Evolutionary conservation across 345 rosid genomes (phyloP), one percentile per base, ranked within the genome.

Genomic region (Euphorbia tirucalli): DNA sequence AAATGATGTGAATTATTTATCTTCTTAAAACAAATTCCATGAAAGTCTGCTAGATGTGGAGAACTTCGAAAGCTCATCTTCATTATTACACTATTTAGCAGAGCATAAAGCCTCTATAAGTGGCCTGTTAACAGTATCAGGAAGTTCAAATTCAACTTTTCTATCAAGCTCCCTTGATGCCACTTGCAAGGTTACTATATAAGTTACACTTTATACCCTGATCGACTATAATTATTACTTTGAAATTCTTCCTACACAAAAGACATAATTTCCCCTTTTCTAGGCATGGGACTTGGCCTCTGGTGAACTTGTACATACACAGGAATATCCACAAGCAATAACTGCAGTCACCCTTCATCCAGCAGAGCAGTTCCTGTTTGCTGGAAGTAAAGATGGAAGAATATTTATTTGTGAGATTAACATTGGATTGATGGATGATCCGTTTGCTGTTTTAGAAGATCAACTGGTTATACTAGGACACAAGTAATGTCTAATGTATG

Each of bases 101-200:
- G 86, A 80, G 75, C 89, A 86, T 69, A 56, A 49, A 41, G 82
- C 86, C 61, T 84, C 86, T 14, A 75, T 86, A 64, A 84, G 86
- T 30, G 79, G 86, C 31, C 59, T 86, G 35, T 41, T 80, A 74
- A 71, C 83, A 31, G 43, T 57, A 35, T 72, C 83, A 35, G 65
- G 75, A 14, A 60, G 61, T 65, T 48, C 79, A 65, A 54, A 61
- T 58, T 79, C 82, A 22, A 70, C 52, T 63, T 72, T 82, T 22
- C n/a, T 86, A 65, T 82, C 89, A 65, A 78, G 83, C 72, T 86
- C 89, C n/a, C 82, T 86, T 21, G 89, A 86, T 68, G 79, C 79
- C 50, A 76, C 86, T 27, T 80, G 81, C 82, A 84, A 84, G 87
- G 89, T 86, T 24, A n/a, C 44, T 69, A 22, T n/a, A 66, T 67